Evolutionary conservation across 2,329 filamentous ascomycete species (phyloP), one percentile per base, ranked within the genome.

Genomic region (Microdochium trichocladiopsis): DNA sequence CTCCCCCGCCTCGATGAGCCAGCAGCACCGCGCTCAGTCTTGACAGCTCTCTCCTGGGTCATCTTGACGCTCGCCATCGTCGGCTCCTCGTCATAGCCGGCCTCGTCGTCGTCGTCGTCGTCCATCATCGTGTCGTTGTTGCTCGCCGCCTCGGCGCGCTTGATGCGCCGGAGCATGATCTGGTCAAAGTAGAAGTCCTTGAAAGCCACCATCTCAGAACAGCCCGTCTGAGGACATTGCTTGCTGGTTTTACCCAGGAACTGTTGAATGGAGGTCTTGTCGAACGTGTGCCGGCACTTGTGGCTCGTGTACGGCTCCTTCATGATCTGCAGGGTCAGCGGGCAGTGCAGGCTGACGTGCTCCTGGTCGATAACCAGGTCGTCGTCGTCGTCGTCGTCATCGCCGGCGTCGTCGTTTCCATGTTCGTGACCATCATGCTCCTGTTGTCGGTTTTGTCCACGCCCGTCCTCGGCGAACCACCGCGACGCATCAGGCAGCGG

Each of bases 221-320:
- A 91, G 1, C 87, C 86, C 2, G 78, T 69, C 53, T 83, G 77
- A 0, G 87, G 87, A 63, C 87, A 91, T 51, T 78, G 72, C 1
- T 79, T 72, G 50, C 65, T 65, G 47, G 55, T 59, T 52, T 58
- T 49, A 22, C 57, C 55, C 51, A 75, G 75, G 64, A 73, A 84
- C 45, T 82, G 77, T 23, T 80, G 53, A 37, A 92, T 84, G 1
- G 82, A 80, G 1, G 65, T 61, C 65, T 81, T 85, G 62, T 92
- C 86, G 63, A 89, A 92, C 0, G 79, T 84, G 65, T 92, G 88
- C 52, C 80, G 83, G 71, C 88, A 92, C 57, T 80, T 79, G 14
- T 64, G 70, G 59, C 81, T 88, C 52, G 80, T 87, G 61, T 81
- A 83, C 0, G 88, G 88, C 50, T 89, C 77, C 43, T 73, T 70